Base-by-base conservation (phyloP, 257 asterid species). In the Capsicum chinense region DNA sequence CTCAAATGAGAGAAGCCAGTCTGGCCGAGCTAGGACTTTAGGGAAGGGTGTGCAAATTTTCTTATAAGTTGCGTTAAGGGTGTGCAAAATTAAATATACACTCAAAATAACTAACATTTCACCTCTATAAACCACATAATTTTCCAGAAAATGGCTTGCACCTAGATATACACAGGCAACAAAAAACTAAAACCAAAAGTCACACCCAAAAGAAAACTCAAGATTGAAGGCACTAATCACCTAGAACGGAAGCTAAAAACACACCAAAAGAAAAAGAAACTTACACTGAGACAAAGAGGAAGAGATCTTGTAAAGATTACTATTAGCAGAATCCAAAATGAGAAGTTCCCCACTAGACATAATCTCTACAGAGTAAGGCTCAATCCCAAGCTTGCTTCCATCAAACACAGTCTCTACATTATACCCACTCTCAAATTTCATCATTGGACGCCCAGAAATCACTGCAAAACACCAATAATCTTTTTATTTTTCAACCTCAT, bases 301-400 rank as follows among this genome's bases (percentile, higher is more conserved):
- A 58, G 97, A 92, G 52, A 94, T 95, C 92, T 90, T 92, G 91
- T 94, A 94, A 39, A 95, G 94, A 79, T 95, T 95, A 85, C 97
- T 94, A 83, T 95, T 95, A 81, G 93, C 94, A 79, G 97, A 93
- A 84, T 95, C 99, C 83, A 95, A 86, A 88, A 95, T 92, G 16
- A 95, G 96, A 50, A 95, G 97, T 83, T 94, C 99, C 59, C 98
- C 98, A 85, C 88, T 93, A 63, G 98, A 91, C 90, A 91, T 86
- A 60, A 93, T 82, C 80, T 94, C 95, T 70, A 94, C 92, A 86
- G 94, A 59, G 82, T 93, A 79, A 60, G 99, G 99, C 88, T 95
- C 99, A 87, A 95, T 88, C 78, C 99, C 99, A 85, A 95, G 97
- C 88, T 94, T 95, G 90, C 99, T 95, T 56, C 99, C 99, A 81